Evolutionary conservation across 768 basidiomycete species (phyloP).

Genomic region (Sarcodon aspratus): DNA sequence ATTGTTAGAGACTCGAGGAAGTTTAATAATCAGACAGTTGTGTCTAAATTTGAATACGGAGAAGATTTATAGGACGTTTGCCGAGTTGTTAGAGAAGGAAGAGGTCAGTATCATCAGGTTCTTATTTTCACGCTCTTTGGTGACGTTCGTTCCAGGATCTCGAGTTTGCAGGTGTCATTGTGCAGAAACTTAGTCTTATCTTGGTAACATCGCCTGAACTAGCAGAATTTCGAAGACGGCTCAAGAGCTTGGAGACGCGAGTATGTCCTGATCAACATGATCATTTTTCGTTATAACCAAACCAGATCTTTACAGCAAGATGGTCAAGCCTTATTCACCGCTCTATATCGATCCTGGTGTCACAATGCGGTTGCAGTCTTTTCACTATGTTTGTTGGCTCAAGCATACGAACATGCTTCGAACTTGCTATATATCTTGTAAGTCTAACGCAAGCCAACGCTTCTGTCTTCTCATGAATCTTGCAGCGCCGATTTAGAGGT

Average conservation of each 20-base stretch:
- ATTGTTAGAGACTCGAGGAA: slow-evolving; percentile 83
- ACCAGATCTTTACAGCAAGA: slow-evolving; percentile 53
- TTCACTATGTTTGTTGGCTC: slow-evolving; percentile 90
- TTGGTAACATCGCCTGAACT: slow-evolving; percentile 93
- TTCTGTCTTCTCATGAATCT: background rate
- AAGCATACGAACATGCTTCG: slow-evolving; percentile 98
- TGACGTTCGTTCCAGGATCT: slow-evolving; percentile 51
- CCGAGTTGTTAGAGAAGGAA: slow-evolving; percentile 96
- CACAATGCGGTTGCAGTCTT: slow-evolving; percentile 97
- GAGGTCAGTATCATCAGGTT: slow-evolving; percentile 45
- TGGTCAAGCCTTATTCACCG: slow-evolving; percentile 90
- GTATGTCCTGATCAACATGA: slow-evolving; percentile 30
- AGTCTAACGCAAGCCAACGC: slow-evolving; percentile 14
- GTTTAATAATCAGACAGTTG: slow-evolving; percentile 89
- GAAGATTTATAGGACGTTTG: slow-evolving; percentile 89
- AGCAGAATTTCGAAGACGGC: slow-evolving; percentile 84
- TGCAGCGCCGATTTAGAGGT: slow-evolving; percentile 90
- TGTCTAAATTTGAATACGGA: slow-evolving; percentile 93
- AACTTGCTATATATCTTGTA: slow-evolving; percentile 94
- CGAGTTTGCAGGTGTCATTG: slow-evolving; percentile 95
- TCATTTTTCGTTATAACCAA: background rate
- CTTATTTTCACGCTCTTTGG: background rate
- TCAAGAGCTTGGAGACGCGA: slow-evolving; percentile 89
- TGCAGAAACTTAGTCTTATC: slow-evolving; percentile 95
- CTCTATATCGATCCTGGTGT: slow-evolving; percentile 95